A percentile compares a stretch with the other conserved stretches of the same genome.
Evolutionary conservation across 2,329 filamentous ascomycete genomes (phyloP).

Genomic region (Tothia fuscella): DNA sequence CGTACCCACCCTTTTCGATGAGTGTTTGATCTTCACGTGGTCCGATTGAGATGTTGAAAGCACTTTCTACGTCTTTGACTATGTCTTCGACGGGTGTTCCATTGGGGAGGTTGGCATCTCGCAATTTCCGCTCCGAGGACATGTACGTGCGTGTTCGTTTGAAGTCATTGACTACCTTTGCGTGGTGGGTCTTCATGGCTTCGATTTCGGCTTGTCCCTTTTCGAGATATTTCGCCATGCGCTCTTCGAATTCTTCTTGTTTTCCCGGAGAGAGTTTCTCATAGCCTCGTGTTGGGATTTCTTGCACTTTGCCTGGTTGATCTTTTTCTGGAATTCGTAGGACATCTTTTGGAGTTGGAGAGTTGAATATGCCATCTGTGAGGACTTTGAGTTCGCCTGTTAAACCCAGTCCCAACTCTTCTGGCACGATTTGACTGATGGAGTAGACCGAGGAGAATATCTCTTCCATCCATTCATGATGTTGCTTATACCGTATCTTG

Average conservation of each 20-base stretch:
- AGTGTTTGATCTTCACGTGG: constrained; percentile 54
- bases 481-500: constrained; percentile 74
- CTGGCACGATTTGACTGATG: constrained; percentile 71
- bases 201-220: constrained; percentile 73
- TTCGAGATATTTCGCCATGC: constrained; percentile 59
- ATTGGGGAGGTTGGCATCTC: neutral
- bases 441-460: constrained; percentile 83
- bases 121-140: constrained; percentile 61
- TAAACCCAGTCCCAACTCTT: constrained; percentile 72
- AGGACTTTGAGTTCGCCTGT: constrained; percentile 67
- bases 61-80: constrained; percentile 58
- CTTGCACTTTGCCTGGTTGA: neutral
- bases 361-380: constrained; percentile 75
- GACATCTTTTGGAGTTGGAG: constrained; percentile 28
- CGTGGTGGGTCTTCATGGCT: constrained; percentile 69
- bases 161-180: constrained; percentile 60
- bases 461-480: constrained; percentile 99
- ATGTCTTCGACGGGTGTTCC: constrained; percentile 47
- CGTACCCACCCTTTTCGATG: constrained; percentile 64
- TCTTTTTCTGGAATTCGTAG: constrained; percentile 7
- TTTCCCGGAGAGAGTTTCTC: constrained; percentile 63
- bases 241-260: constrained; percentile 71
- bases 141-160: constrained; percentile 58
- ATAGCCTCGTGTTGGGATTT: constrained; percentile 38
- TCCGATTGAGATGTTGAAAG: constrained; percentile 55